Evolutionary conservation across 805 yeast species (phyloP).

Genomic region (Pichia exigua): DNA sequence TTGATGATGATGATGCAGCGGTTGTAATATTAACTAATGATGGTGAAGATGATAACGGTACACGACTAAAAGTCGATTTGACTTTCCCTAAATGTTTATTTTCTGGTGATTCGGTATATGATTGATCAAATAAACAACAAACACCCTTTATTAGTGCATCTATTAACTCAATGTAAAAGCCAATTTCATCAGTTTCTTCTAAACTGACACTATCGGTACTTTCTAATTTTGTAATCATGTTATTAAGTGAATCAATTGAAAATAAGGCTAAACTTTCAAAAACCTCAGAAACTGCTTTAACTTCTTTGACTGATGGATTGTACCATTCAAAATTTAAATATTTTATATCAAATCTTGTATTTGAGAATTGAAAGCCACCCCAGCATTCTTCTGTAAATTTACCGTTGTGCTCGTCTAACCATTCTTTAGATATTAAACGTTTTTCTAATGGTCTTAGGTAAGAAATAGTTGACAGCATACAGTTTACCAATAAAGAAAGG

Average conservation of each 20-base stretch:
- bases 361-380: conserved; percentile 67
- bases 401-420: conserved; percentile 29
- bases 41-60: conserved; percentile 17
- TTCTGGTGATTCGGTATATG: conserved; percentile 26
- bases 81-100: conserved; percentile 6
- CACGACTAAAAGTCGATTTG: neutral
- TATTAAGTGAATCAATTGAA: conserved; percentile 45
- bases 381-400: conserved; percentile 45
- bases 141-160: conserved; percentile 50
- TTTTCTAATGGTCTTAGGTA: conserved; percentile 51
- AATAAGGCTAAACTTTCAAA: conserved; percentile 42
- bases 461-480: conserved; percentile 55
- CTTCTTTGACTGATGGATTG: conserved; percentile 48
- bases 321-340: conserved; percentile 68
- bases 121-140: conserved; percentile 67
- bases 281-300: conserved; percentile 52
- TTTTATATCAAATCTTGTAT: conserved; percentile 38
- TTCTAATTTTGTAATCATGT: conserved; percentile 43
- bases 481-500: conserved; percentile 51
- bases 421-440: conserved; percentile 43
- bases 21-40: conserved; percentile 14
- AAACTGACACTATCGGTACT: conserved; percentile 24
- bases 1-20: neutral
- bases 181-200: conserved; percentile 19
- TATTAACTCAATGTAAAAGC: conserved; percentile 18